Evolutionary conservation across 768 basidiomycete genomes (phyloP), one percentile per base, ranked within the genome.

Genomic region (Lactifluus piperatus): DNA sequence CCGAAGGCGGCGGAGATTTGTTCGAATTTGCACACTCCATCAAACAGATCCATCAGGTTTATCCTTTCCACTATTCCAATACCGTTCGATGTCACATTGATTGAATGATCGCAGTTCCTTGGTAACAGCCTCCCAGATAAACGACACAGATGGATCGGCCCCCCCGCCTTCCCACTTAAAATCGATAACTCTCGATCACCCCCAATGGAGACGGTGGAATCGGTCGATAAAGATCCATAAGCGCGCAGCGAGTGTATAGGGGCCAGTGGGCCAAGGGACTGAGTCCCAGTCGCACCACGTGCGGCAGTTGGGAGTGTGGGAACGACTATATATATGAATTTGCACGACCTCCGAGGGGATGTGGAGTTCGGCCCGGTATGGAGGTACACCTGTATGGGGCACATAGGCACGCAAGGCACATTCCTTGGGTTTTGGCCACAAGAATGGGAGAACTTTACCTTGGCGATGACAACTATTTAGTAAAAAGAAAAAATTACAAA

Each of bases 101-200:
- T 37, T 26, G 29, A 57, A 34, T 57, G 56, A 57, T 51, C 43
- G 56, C 32, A 51, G 56, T 51, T 18, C 16, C 56, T 45, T 57
- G 3, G 56, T 57, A 34, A 57, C 56, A 14, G 26, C 11, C 4
- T 2, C 5, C 27, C 36, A 32, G 34, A 44, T 56, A 49, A 37
- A 43, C 29, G 56, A 34, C 30, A 20, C 8, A 45, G 26, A 46
- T 46, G 11, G 51, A 46, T 52, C 30, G 5, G n/a, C 20, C 22
- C 43, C 36, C 32, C 34, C 10, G 22, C 18, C 4, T 9, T 4
- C 5, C 49, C 16, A 45, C 34, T 41, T 37, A 41, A 29, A 18
- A 22, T 10, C 26, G 45, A 44, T 16, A n/a, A n/a, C n/a, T n/a
- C n/a, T 32, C 30, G 30, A 32, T 32, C 30, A 32, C 30, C 10